Percentiles rank a stretch among this genome's conserved stretches.
phyloP scores from a whole-genome alignment of 2,329 filamentous ascomycete species.

The Malbranchea cinnamomea region DNA sequence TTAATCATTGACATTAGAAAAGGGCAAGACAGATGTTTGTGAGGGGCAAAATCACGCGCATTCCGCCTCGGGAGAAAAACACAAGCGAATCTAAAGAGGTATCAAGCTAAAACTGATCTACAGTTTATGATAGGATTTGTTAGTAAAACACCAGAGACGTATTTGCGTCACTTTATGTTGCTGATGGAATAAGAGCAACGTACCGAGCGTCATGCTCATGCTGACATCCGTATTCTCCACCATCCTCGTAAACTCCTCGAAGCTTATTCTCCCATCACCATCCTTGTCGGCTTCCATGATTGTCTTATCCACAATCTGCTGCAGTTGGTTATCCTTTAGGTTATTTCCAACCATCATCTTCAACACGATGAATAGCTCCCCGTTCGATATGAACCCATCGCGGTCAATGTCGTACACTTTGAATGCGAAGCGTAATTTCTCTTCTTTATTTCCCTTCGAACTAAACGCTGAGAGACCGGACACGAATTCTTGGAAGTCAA shows the following conservation, averaged over 20 bases:
- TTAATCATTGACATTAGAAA: no score
- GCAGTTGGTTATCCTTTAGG: constrained; percentile 94
- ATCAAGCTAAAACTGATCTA: no score
- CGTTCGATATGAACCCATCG: constrained; percentile 96
- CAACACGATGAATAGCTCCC: constrained; percentile 95
- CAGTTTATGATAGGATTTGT: no score
- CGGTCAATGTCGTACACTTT: constrained; percentile 99
- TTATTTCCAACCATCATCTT: constrained; percentile 99
- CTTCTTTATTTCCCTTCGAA: constrained; percentile 96
- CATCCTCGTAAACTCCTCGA: constrained; percentile 98
- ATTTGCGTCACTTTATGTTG: no score
- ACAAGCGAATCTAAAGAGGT: no score
- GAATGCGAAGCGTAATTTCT: constrained; percentile 95
- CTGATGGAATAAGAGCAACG: constrained; percentile 16
- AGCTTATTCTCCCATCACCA: constrained; percentile 94
- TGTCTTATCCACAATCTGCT: constrained; percentile 99
- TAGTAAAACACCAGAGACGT: no score
- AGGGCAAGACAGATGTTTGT: no score
- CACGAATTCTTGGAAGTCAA: constrained; percentile 98
- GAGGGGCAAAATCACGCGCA: no score
- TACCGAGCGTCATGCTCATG: constrained; percentile 54
- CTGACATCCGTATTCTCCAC: constrained; percentile 77
- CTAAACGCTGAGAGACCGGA: constrained; percentile 89
- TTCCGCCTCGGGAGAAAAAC: no score
- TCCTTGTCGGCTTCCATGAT: constrained; percentile 99